A percentile compares a stretch with the other conserved stretches of the same genome.
Evolutionary conservation across 331 rosid species (phyloP).

Genomic region (Stylosanthes scabra): DNA sequence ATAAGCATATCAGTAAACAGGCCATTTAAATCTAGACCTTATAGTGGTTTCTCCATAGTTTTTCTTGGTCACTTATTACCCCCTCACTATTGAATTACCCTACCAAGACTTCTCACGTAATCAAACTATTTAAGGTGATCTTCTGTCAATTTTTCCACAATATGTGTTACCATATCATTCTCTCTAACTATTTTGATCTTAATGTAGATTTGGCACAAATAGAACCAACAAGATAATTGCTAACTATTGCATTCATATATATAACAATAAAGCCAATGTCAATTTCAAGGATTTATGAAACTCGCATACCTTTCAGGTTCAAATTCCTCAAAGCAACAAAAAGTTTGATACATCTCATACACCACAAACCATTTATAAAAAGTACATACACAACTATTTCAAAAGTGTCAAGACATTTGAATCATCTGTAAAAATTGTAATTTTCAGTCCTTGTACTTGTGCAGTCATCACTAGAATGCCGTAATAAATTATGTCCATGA

Average conservation of each 20-base stretch:
- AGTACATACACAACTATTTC: not conserved
- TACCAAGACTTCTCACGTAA: not conserved
- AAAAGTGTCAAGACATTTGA: slow-evolving; percentile 6
- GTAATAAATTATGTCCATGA: slow-evolving; percentile 20
- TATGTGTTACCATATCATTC: not conserved
- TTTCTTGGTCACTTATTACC: not conserved
- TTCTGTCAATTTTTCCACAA: not conserved
- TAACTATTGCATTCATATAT: slow-evolving; percentile 13
- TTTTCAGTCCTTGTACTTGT: slow-evolving; percentile 11
- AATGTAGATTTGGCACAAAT: slow-evolving; percentile 29
- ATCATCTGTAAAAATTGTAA: slow-evolving; percentile 17
- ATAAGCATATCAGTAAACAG: not conserved
- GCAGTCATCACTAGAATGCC: slow-evolving; percentile 28
- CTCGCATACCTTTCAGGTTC: slow-evolving; percentile 16
- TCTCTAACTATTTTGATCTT: not conserved
- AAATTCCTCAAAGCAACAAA: slow-evolving; percentile 25
- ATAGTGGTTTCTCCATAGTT: not conserved
- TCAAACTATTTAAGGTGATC: not conserved
- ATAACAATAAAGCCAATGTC: slow-evolving; percentile 23
- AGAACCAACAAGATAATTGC: slow-evolving; percentile 4
- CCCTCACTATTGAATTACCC: not conserved
- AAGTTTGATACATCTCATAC: slow-evolving; percentile 12
- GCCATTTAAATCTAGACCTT: not conserved
- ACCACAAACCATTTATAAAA: slow-evolving; percentile 1
- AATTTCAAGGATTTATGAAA: slow-evolving; percentile 4